A percentile compares a stretch with the other conserved stretches of the same genome.
Conservation (phyloP, 2,329 filamentous ascomycete genomes). For the Exophiala mesophila region DNA sequence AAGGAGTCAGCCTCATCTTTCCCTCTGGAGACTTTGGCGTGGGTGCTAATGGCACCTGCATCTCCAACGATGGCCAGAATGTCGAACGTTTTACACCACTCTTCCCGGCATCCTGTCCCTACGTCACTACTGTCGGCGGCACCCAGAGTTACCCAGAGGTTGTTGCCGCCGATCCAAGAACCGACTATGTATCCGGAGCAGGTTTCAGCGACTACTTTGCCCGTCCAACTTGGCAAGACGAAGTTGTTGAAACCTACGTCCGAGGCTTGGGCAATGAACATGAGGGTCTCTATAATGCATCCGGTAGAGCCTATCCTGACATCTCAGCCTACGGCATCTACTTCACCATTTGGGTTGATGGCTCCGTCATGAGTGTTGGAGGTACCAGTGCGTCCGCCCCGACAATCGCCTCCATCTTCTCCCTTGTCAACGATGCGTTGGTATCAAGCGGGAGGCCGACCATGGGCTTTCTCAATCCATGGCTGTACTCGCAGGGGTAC, state of each 20-base stretch:
- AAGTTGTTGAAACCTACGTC: slow-evolving; percentile 43
- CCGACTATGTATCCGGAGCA: slow-evolving; percentile 42
- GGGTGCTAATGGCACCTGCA: slow-evolving; percentile 49
- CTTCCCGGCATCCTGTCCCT: slow-evolving; percentile 65
- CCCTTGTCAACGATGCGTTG: slow-evolving; percentile 59
- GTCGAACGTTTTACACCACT: slow-evolving; percentile 53
- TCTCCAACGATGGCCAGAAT: slow-evolving; percentile 55
- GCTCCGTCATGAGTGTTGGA: slow-evolving; percentile 32
- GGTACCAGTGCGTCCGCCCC: slow-evolving; percentile 52
- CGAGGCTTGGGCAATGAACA: slow-evolving; percentile 36
- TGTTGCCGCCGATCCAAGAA: slow-evolving; percentile 41
- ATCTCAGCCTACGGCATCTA: slow-evolving; percentile 55
- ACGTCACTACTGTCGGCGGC: slow-evolving; percentile 62
- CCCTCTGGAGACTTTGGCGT: slow-evolving; percentile 57
- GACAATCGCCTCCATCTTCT: slow-evolving; percentile 53
- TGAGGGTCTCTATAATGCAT: slow-evolving; percentile 47
- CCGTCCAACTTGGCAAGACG: slow-evolving; percentile 45
- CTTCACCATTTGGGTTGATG: slow-evolving; percentile 43
- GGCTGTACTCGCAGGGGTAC: slow-evolving; percentile 50
- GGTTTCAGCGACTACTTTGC: slow-evolving; percentile 52
- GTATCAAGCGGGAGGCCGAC: slow-evolving; percentile 46
- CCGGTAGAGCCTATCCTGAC: slow-evolving; percentile 52
- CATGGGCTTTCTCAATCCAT: slow-evolving; percentile 58
- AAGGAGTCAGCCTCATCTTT: slow-evolving; percentile 62
- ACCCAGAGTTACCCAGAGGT: slow-evolving; percentile 49